Evolutionary conservation across 129 eudicot genomes (phyloP), one percentile per base, ranked within the genome.

Genomic region (Artemisia tridentata): DNA sequence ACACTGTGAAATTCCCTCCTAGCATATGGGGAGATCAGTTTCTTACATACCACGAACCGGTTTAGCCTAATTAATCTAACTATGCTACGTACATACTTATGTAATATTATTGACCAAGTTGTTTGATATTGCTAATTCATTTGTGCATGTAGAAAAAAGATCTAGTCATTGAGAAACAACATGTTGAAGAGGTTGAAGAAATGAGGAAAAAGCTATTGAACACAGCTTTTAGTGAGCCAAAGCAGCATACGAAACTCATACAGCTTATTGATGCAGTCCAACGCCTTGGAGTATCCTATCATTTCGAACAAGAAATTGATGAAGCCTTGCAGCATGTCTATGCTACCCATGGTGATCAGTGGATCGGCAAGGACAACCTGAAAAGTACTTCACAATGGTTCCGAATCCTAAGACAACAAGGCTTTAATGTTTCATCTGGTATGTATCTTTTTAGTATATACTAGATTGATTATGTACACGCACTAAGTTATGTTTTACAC

Each of bases 321-420:
- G 67, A 62, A 31, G 47, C 48, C 47, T 62, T 62, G 47, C 12
- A 62, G 8, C 67, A 62, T n/a, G 9, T 62, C 19, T 62, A 62
- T 7, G 19, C 8, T 62, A 61, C 66, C 5, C 31, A 61, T 61
- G 66, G 66, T n/a, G 12, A 61, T 23, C 47, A 13, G 18, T 27
- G 66, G 47, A 13, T 61, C 17, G 45, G 16, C 19, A 15, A 31
- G 7, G 16, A 29, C 67, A 8, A 31, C 19, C 67, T 62, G 16
- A 18, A 62, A 62, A 62, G 12, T 8, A 15, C 29, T 62, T 31
- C 67, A 8, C 67, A 27, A 27, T 62, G 67, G 21, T 62, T 62
- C 49, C 47, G 67, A 62, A 15, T 62, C 49, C 46, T 62, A 27
- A 16, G 67, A 62, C 67, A 62, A 62, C 67, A 62, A 62, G 67